Base-by-base conservation (phyloP, 2,329 filamentous ascomycete species). In the Aspergillus sp. region DNA sequence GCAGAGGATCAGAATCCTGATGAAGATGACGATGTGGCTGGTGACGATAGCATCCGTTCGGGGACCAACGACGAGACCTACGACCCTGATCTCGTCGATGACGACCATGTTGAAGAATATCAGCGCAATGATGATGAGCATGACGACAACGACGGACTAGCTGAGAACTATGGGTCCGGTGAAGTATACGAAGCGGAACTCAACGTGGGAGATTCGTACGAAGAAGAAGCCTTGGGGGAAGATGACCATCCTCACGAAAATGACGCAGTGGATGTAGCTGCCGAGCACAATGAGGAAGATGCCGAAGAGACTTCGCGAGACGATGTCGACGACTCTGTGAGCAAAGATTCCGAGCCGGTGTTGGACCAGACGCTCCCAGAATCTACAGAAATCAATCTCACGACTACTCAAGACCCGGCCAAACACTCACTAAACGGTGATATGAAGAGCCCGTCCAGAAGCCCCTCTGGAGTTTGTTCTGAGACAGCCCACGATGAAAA, bases 361-460 rank as follows among this genome's bases (percentile, higher is more conserved):
- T 43, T 60, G 54, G 59, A 61, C 20, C 53, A 47, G 35, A 47
- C 22, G 14, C 40, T 46, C 5, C 47, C 49, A 22, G 50, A 56
- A 24, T 43, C 45, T 30, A 26, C 54, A 45, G 52, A 52, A 17
- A 53, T 43, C 36, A 48, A 57, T 19, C 50, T 55, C 40, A 56
- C 56, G 38, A 36, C 49, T 17, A 51, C 56, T 17, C 52, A 54
- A 20, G 59, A 60, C 10, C 57, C 59, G 19, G 57, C 59, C 38
- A 58, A 72, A 57, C 62, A 69, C 51, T 53, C 68, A 46, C 62
- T 70, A 45, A 17, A 17, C 35, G 11, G 4, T n/a, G 35, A 5
- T 6, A 36, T 36, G 69, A 61, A 68, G 49, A 68, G 70, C 42
- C 43, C 68, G 14, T 61, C 70, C 52, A 63, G 66, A 33, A 68